These are phyloP conservation scores for Pichia kudriavzevii DNA, from an alignment of 1,139 yeast species.

Conservation along the genomic window DNA sequence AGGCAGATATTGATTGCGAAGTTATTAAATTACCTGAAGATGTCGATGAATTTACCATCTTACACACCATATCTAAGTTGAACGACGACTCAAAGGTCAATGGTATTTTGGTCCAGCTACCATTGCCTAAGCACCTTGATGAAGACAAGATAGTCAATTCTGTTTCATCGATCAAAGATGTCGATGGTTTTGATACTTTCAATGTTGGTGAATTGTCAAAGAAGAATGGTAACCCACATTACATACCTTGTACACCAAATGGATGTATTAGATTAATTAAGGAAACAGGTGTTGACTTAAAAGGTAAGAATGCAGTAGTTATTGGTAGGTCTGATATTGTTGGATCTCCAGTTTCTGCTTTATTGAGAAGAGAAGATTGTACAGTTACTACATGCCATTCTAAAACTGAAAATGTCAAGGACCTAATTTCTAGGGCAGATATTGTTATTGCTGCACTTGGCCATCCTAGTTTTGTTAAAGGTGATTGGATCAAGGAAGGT, in stretches of 20 bases:
- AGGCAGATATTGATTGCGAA: conserved; percentile 69
- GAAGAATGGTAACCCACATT: conserved; percentile 77
- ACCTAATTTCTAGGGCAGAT: conserved; percentile 66
- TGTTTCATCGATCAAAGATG: conserved; percentile 72
- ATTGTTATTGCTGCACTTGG: conserved; percentile 93
- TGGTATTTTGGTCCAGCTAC: conserved; percentile 88
- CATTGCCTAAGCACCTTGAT: conserved; percentile 75
- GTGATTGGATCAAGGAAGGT: conserved; percentile 81
- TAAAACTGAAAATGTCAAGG: conserved; percentile 55
- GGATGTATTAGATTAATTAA: conserved; percentile 79
- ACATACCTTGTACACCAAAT: conserved; percentile 94
- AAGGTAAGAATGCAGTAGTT: conserved; percentile 87
- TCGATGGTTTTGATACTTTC: conserved; percentile 88
- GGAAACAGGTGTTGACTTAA: conserved; percentile 50
- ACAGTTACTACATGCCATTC: conserved; percentile 87
- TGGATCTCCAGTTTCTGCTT: conserved; percentile 85
- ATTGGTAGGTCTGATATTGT: conserved; percentile 95
- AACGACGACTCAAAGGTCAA: conserved; percentile 68
- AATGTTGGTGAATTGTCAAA: conserved; percentile 91
- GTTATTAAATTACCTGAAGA: conserved; percentile 61
- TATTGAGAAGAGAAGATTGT: conserved; percentile 72
- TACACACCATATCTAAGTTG: conserved; percentile 50
- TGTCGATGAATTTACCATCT: conserved; percentile 49
- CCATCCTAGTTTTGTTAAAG: conserved; percentile 70
- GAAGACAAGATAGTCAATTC: conserved; percentile 74